Evolutionary conservation across 768 basidiomycete species (phyloP), one percentile per base, ranked within the genome.

Genomic region (Termitomyces eurrhizus): DNA sequence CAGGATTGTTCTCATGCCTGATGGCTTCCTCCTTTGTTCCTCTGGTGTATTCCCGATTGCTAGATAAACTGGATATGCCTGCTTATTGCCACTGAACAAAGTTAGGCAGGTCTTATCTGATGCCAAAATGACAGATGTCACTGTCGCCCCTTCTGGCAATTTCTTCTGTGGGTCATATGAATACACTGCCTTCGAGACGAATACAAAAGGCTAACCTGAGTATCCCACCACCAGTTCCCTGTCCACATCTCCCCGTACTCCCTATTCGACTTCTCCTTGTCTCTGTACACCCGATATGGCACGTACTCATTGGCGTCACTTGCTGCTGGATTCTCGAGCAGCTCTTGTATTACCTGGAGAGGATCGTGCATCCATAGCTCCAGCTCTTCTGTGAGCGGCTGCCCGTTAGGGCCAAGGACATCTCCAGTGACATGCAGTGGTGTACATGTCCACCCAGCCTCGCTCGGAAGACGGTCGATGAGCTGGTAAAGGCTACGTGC

Each of bases 221-320:
- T 42, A 14, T 44, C 7, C 54, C 37, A 45, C 41, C 41, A 44
- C 32, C 29, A 36, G n/a, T 36, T 1, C 4, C 61, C 72, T 0
- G 73, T 75, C 65, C 70, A 73, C 73, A 76, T 77, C 61, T 79
- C 74, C 29, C 69, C 63, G 52, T 68, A 77, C 7, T 72, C 58
- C 3, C 70, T 63, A 1, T 64, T 66, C 4, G 64, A 56, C 5
- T 57, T 46, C 4, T 45, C 18, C 1, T 51, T 12, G 51, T 70
- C 62, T 3, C 56, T n/a, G 29, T 65, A 77, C 0, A 76, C 62
- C 11, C 66, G 60, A 14, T 64, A 57, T 0, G 76, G 74, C 21
- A 21, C n/a, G 52, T 69, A 72, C 1, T 63, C 56, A 46, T 79
- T 67, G 6, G 65, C 14, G 3, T 70, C 64, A 0, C 56, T 49